Percentiles rank a stretch among this genome's conserved stretches.
phyloP scores from a whole-genome alignment of 2,329 filamentous ascomycete species.

The Pestalotiopsis fici region DNA sequence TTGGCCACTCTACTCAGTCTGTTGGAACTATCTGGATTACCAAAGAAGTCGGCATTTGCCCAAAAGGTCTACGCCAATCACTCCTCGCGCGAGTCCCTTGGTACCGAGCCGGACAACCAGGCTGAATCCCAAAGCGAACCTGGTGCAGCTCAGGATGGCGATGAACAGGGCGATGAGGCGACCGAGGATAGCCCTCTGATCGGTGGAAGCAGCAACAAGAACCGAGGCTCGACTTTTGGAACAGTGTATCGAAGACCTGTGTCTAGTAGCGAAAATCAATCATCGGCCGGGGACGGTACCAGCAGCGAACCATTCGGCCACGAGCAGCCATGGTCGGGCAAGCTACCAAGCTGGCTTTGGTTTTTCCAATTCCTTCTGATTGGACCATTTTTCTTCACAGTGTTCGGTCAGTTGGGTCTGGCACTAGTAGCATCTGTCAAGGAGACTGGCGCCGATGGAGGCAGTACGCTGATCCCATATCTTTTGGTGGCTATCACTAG shows the following conservation, averaged over 20 bases:
- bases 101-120: conserved; percentile 16
- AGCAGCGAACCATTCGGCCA: conserved; percentile 53
- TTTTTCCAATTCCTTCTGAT: conserved; percentile 80
- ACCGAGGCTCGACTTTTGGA: conserved; percentile 60
- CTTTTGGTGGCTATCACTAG: conserved; percentile 55
- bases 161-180: conserved; percentile 10
- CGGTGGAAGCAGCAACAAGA: conserved; percentile 70
- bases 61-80: conserved; percentile 54
- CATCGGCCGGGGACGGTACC: conserved; percentile 26
- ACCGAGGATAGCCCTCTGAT: conserved; percentile 67
- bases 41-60: conserved; percentile 70
- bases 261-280: conserved; percentile 30
- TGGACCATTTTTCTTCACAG: conserved; percentile 70
- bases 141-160: conserved; percentile 11
- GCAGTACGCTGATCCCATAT: conserved; percentile 68
- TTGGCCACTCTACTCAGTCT: conserved; percentile 74
- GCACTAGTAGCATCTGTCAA: conserved; percentile 69
- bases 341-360: conserved; percentile 84
- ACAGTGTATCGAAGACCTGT: conserved; percentile 56
- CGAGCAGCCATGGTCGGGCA: conserved; percentile 85
- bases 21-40: conserved; percentile 77
- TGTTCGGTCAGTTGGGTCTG: conserved; percentile 74
- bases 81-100: conserved; percentile 39
- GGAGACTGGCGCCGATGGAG: conserved; percentile 82
- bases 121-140: conserved; percentile 5